phyloP scores from a whole-genome alignment of 176 grass and related monocot genomes.

The Neostapfia colusana region DNA sequence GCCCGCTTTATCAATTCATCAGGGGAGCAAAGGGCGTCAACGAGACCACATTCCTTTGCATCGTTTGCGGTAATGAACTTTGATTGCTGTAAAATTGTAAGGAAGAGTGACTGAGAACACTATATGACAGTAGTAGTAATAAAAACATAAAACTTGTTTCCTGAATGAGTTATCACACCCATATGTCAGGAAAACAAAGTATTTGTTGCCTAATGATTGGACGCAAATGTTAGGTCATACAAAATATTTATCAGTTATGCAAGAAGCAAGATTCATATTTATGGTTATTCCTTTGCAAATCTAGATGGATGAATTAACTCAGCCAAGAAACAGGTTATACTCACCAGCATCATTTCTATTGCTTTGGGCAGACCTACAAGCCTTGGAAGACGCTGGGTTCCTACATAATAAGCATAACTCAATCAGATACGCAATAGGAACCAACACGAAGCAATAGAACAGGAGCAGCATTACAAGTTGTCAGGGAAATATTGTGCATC shows the following conservation, averaged over 20 bases:
- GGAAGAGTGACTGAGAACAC: constrained; percentile 2
- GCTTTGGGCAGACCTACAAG: constrained; percentile 94
- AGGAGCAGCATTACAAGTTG: constrained; percentile 4
- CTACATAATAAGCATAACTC: constrained; percentile 42
- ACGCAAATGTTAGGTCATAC: not conserved
- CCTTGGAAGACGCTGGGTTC: constrained; percentile 92
- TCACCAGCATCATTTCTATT: constrained; percentile 95
- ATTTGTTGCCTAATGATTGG: not conserved
- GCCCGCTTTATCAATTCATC: constrained; percentile 71
- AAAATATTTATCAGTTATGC: not conserved
- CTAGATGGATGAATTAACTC: not conserved
- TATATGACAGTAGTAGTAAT: not conserved
- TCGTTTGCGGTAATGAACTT: constrained; percentile 73
- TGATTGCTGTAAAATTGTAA: constrained; percentile 59
- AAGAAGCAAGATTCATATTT: not conserved
- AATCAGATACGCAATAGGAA: constrained; percentile 10
- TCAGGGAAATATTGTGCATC: constrained; percentile 8
- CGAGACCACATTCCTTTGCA: constrained; percentile 77
- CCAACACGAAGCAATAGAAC: constrained; percentile 13
- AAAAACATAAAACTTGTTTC: not conserved
- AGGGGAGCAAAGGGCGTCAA: constrained; percentile 69
- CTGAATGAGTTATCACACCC: not conserved
- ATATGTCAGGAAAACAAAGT: constrained; percentile 7
- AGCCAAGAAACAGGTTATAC: constrained; percentile 44
- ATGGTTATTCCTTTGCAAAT: not conserved